Evolutionary conservation across 2,329 filamentous ascomycete species (phyloP), one percentile per base, ranked within the genome.

Genomic region (Chaetomium sp.): DNA sequence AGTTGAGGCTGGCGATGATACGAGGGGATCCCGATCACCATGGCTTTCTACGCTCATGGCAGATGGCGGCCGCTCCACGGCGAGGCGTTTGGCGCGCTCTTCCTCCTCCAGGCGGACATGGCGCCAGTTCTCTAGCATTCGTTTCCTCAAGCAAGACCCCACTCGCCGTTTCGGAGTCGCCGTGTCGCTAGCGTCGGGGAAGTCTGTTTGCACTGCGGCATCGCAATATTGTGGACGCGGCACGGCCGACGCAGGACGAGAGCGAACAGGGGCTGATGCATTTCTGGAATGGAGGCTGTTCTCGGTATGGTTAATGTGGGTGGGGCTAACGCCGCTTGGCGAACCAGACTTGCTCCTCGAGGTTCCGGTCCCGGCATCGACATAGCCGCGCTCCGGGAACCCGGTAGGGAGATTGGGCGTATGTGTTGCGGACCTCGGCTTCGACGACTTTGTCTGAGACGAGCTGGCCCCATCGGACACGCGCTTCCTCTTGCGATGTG

Each of bases 401-500:
- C 75, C 78, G 60, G 77, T 77, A 3, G 68, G 54, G 8, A 70
- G 62, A 3, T 72, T 66, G 3, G 71, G 60, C 1, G 71, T 69
- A 4, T 72, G 70, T 10, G 62, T 61, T 9, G 67, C 62, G 1
- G 70, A 68, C 27, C 33, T 63, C 19, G 68, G 54, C 49, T 70
- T 73, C 21, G 72, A 74, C 0, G 69, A 60, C 54, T 75, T 78
- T 0, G 71, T 45, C 29, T 68, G 76, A 38, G 73, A 72, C 10
- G 66, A 69, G 0, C 68, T 71, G 3, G 77, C 79, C 5, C 85
- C 85, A 68, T 88, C 86, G 0, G 86, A 88, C 2, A 78, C 75
- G 8, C 86, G 82, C 73, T 89, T 89, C 78, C 88, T 87, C 74
- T 89, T 89, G 33, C 82, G 81, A 0, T 80, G 79, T 1, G 84